phyloP scores from a whole-genome alignment of 2,329 filamentous ascomycete species.

The Fusarium staphyleae region DNA sequence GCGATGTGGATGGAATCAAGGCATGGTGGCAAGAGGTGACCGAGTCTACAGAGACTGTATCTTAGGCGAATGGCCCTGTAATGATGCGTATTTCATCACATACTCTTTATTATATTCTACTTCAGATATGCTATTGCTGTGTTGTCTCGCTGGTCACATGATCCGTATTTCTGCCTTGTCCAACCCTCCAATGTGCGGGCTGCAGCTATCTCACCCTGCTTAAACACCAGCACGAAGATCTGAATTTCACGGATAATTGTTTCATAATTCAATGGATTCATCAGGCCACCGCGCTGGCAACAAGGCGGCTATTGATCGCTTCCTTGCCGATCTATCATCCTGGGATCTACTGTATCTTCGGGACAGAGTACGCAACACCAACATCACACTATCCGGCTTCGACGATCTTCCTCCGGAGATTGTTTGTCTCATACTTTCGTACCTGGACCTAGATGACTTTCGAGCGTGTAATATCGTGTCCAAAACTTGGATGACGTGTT shows the following conservation, averaged over 20 bases:
- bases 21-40: constrained; percentile 53
- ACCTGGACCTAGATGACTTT: constrained; percentile 39
- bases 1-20: constrained; percentile 54
- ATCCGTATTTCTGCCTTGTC: background rate
- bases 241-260: background rate
- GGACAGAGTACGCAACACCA: constrained; percentile 17
- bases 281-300: background rate
- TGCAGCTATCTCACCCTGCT: background rate
- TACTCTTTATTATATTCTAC: background rate
- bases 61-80: background rate
- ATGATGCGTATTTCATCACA: background rate
- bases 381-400: constrained; percentile 34
- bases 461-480: constrained; percentile 39
- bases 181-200: background rate
- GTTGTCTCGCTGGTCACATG: constrained; percentile 1
- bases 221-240: background rate
- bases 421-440: constrained; percentile 31
- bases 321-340: constrained; percentile 37
- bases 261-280: background rate
- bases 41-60: background rate
- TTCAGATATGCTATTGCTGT: background rate
- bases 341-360: constrained; percentile 43
- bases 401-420: constrained; percentile 42
- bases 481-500: constrained; percentile 37
- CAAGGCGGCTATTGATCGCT: constrained; percentile 33